Percentiles rank a stretch among this genome's conserved stretches.
phyloP scores from a whole-genome alignment of 306 rosid genomes.

The Pyrus bretschneideri region DNA sequence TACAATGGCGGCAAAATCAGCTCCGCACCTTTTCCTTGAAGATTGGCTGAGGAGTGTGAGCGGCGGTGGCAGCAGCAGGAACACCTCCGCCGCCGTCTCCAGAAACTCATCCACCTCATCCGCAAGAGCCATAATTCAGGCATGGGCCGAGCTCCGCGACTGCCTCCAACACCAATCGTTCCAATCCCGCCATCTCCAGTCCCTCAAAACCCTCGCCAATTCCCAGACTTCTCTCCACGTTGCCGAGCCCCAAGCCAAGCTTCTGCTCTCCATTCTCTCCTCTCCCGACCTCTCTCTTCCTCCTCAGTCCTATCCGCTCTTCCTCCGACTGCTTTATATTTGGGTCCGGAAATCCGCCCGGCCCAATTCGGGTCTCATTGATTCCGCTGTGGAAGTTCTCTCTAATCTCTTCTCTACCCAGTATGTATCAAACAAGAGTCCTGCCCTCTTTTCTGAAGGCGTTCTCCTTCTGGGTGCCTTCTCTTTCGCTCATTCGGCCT shows the following conservation, averaged over 20 bases:
- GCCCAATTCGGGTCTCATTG: conserved; percentile 40
- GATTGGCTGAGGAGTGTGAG: conserved; percentile 59
- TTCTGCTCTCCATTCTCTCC: conserved; percentile 57
- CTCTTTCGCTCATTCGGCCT: conserved; percentile 41
- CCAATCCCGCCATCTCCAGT: conserved; percentile 37
- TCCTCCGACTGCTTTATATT: conserved; percentile 57
- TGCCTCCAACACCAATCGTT: conserved; percentile 43
- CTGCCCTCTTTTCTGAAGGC: conserved; percentile 39
- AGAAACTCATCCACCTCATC: conserved; percentile 33
- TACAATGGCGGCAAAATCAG: conserved; percentile 45
- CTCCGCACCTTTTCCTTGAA: conserved; percentile 44
- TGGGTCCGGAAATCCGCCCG: conserved; percentile 74
- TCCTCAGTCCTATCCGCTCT: conserved; percentile 39
- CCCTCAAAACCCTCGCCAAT: conserved; percentile 53
- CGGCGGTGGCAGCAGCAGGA: conserved; percentile 20
- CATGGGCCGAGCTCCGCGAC: conserved; percentile 71
- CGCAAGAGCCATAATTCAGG: conserved; percentile 72
- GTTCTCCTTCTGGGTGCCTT: conserved; percentile 60
- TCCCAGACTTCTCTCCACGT: conserved; percentile 69
- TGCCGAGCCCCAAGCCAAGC: conserved; percentile 77
- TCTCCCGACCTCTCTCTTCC: conserved; percentile 41
- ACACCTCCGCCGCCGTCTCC: conserved; percentile 2
- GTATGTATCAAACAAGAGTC: conserved; percentile 27
- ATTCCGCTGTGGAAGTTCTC: conserved; percentile 38
- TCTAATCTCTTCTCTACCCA: conserved; percentile 27